Evolutionary conservation across 495 filamentous ascomycete genomes (phyloP).

Genomic region (Xylaria longipes): DNA sequence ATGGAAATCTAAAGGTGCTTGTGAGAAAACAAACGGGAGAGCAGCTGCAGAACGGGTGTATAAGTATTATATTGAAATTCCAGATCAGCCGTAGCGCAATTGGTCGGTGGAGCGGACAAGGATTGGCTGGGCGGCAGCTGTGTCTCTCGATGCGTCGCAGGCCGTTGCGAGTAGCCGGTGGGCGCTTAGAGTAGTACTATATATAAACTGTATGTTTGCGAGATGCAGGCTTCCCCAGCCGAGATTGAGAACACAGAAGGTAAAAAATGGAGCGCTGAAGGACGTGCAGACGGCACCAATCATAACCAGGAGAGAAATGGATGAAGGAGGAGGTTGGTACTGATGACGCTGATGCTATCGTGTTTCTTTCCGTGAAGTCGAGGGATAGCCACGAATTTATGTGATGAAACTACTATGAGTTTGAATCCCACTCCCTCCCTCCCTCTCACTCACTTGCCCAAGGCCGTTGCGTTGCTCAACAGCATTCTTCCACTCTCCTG

Average conservation of each 20-base stretch:
- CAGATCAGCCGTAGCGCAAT: constrained; percentile 19
- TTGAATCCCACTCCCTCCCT: neutral
- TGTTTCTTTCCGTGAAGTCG: neutral
- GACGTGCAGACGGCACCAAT: constrained; percentile 24
- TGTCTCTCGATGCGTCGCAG: constrained; percentile 33
- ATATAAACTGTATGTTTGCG: constrained; percentile 33
- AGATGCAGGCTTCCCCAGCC: constrained; percentile 42
- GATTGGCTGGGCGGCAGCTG: constrained; percentile 37
- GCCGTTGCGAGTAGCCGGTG: constrained; percentile 34
- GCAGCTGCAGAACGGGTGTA: neutral
- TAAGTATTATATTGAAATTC: constrained; percentile 22
- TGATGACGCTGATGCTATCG: constrained; percentile 20
- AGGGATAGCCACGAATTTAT: constrained; percentile 13
- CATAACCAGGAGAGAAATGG: neutral
- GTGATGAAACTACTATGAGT: neutral
- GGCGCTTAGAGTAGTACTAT: constrained; percentile 40
- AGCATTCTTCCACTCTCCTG: neutral
- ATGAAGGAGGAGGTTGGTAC: constrained; percentile 14
- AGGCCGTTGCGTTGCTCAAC: neutral
- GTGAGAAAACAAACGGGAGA: neutral
- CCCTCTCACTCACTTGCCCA: neutral
- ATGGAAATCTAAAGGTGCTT: neutral
- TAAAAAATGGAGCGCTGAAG: constrained; percentile 18
- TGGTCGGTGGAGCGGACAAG: constrained; percentile 23
- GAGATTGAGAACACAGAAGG: constrained; percentile 31